Evolutionary conservation across 805 yeast species (phyloP).

Genomic region (Pichia californica): DNA sequence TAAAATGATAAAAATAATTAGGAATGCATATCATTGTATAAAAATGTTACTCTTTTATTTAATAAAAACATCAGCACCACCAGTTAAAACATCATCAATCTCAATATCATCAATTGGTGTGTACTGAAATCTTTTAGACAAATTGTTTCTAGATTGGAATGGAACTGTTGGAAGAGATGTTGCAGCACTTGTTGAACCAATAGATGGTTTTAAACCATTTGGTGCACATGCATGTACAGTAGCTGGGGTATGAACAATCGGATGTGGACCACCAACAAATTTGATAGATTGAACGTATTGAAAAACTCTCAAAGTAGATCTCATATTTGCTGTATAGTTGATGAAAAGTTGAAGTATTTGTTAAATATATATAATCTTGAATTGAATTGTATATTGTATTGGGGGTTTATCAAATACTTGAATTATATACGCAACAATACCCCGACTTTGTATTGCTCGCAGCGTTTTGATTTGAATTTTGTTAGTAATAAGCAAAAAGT

Average conservation of each 20-base stretch:
- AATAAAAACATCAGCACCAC: slow-evolving; percentile 68
- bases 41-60: too few relatives aligned
- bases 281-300: slow-evolving; percentile 66
- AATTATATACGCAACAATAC: too few relatives aligned
- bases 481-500: background rate
- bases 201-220: slow-evolving; percentile 25
- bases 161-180: slow-evolving; percentile 11
- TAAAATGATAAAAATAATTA: background rate
- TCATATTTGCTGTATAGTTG: slow-evolving; percentile 26
- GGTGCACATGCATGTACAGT: slow-evolving; percentile 36
- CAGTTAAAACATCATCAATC: slow-evolving; percentile 68
- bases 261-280: slow-evolving; percentile 79
- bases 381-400: too few relatives aligned
- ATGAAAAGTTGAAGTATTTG: too few relatives aligned
- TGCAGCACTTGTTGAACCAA: slow-evolving; percentile 7
- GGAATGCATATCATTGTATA: background rate
- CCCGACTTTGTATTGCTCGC: too few relatives aligned
- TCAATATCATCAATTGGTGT: slow-evolving; percentile 57
- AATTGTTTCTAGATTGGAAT: slow-evolving; percentile 49
- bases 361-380: too few relatives aligned
- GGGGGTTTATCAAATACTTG: too few relatives aligned
- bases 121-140: slow-evolving; percentile 73
- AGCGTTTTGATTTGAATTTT: too few relatives aligned
- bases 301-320: slow-evolving; percentile 21
- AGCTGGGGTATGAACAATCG: slow-evolving; percentile 24